These are phyloP conservation scores for Trichocladium uniseriatum DNA, from an alignment of 495 filamentous ascomycete genomes.

Conservation along the genomic window DNA sequence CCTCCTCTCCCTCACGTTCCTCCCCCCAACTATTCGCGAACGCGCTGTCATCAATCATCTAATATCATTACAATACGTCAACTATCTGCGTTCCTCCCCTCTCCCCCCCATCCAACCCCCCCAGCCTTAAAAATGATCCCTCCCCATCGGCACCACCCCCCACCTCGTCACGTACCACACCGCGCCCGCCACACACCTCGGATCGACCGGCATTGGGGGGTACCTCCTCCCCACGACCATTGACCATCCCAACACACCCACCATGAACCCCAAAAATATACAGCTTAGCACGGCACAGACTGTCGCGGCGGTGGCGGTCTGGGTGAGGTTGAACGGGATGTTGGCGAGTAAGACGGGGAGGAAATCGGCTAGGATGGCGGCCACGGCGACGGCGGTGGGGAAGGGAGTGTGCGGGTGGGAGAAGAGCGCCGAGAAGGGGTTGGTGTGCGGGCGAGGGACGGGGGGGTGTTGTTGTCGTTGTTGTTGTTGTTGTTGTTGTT, in stretches of 20 bases:
- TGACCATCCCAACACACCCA: slow-evolving; percentile 13
- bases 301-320: slow-evolving; percentile 19
- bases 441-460: slow-evolving; percentile 21
- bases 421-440: slow-evolving; percentile 16
- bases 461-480: slow-evolving; percentile 6
- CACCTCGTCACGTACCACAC: slow-evolving; percentile 28
- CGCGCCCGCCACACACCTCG: slow-evolving; percentile 23
- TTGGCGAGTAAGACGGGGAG: slow-evolving; percentile 27
- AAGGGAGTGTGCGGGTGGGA: not conserved
- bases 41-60: too few relatives aligned
- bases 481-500: too few relatives aligned
- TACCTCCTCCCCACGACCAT: slow-evolving; percentile 21
- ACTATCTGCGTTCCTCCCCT: slow-evolving; percentile 8
- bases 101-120: too few relatives aligned
- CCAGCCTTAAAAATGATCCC: too few relatives aligned
- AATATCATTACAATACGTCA: too few relatives aligned
- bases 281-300: slow-evolving; percentile 19
- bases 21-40: too few relatives aligned
- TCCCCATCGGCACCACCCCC: slow-evolving; percentile 13
- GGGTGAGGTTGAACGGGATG: slow-evolving; percentile 26
- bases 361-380: slow-evolving; percentile 26
- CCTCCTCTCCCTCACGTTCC: too few relatives aligned
- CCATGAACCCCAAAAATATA: slow-evolving; percentile 17
- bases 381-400: slow-evolving; percentile 14
- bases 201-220: slow-evolving; percentile 31